Base-by-base conservation (phyloP, 2,329 filamentous ascomycete species). In the Aspergillus sp. region DNA sequence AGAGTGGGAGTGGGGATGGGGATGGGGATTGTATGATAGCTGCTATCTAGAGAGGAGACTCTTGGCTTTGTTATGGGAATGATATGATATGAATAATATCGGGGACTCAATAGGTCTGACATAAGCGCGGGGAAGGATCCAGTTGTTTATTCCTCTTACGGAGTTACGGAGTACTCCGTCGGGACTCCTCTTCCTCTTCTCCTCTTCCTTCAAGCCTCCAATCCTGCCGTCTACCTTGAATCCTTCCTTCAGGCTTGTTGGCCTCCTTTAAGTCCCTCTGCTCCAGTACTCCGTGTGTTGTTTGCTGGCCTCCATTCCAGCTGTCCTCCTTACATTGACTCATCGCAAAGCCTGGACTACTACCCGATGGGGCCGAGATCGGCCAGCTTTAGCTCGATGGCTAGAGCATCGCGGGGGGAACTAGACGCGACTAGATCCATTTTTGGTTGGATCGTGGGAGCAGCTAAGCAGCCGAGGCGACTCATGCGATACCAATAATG, bases 1-100 rank as follows among this genome's bases (percentile, higher is more conserved):
- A 48, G 47, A 32, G 13, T 45, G 14, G 42, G 7, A 13, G n/a
- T 20, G 36, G 33, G 38, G 22, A 6, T 30, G n/a, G n/a, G n/a
- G 7, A 13, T 20, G 36, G 33, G 38, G 22, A 6, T 30, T 50
- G 47, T 50, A 50, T 45, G 40, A 50, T 50, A 50, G 16, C 17
- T 41, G 17, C 38, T 35, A 35, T 38, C 6, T 17, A 45, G 24
- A 35, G 30, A 33, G 14, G 14, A 20, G 35, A 38, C 16, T 16
- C 16, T 17, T 38, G 14, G 14, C 35, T 17, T n/a, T 7, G 2
- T 38, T 38, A 38, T 38, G 35, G 14, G 35, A n/a, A 38, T 38
- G 14, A 38, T n/a, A n/a, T n/a, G 14, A 38, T 38, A 22, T 3
- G 22, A 22, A 22, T 22, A 22, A 22, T 22, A 22, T 22, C 22